Conservation (phyloP, 202 grass and related monocot species). For the Panicum virgatum region DNA sequence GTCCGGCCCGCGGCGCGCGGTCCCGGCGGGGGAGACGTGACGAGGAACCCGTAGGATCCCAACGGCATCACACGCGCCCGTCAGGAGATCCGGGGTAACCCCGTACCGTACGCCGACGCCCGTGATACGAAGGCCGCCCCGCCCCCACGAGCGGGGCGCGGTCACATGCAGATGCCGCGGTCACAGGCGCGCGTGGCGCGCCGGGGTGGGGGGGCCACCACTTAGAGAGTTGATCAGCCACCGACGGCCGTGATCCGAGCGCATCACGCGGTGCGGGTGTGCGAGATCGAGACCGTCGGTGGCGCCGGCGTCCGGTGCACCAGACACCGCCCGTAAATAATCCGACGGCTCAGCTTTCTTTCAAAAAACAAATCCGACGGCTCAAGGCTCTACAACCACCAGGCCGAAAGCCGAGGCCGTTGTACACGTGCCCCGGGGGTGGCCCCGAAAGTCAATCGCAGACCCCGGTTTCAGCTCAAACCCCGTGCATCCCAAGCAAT, state of each 20-base stretch:
- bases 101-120: neutral
- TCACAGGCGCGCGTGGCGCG: neutral
- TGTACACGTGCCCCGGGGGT: neutral
- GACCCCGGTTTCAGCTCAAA: neutral
- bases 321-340: neutral
- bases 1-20: neutral
- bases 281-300: neutral
- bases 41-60: neutral
- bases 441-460: neutral
- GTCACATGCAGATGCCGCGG: neutral
- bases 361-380: neutral
- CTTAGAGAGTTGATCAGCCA: neutral
- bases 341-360: neutral
- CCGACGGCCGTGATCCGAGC: neutral
- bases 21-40: neutral
- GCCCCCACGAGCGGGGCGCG: neutral
- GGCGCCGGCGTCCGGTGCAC: neutral
- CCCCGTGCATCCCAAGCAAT: too few species aligned
- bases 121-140: neutral
- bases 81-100: conserved; percentile 13
- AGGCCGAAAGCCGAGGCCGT: neutral
- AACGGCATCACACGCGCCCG: neutral
- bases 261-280: too few species aligned
- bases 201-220: neutral
- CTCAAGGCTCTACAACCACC: neutral